phyloP scores from a whole-genome alignment of 2,329 filamentous ascomycete species.

The Colletotrichum destructivum region DNA sequence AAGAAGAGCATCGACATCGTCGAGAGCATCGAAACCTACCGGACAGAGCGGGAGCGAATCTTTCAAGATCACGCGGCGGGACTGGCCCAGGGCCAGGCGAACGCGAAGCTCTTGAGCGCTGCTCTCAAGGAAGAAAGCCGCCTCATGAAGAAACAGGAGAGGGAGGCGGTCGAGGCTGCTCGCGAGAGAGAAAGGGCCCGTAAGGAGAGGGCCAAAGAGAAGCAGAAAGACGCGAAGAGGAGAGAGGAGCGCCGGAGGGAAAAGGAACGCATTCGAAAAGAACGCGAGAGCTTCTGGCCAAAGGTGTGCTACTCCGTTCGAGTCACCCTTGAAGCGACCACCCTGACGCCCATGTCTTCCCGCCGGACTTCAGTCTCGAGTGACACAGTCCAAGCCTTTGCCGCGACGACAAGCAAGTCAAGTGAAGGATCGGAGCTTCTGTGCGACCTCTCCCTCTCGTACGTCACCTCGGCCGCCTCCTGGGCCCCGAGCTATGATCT shows the following conservation, averaged over 20 bases:
- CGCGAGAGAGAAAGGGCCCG: background rate
- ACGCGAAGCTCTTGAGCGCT: constrained; percentile 49
- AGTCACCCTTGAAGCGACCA: constrained; percentile 65
- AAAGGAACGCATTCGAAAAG: constrained; percentile 59
- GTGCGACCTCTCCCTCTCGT: constrained; percentile 69
- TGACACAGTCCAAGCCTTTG: constrained; percentile 64
- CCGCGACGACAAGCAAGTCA: constrained; percentile 53
- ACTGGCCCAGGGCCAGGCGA: constrained; percentile 48
- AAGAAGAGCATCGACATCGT: constrained; percentile 54
- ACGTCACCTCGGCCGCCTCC: constrained; percentile 70
- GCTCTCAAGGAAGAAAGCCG: constrained; percentile 52
- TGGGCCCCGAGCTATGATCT: constrained; percentile 76
- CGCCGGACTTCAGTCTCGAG: constrained; percentile 67
- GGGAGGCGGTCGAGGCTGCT: background rate
- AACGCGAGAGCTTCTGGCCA: constrained; percentile 66
- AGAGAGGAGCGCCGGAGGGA: constrained; percentile 58
- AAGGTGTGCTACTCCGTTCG: constrained; percentile 64
- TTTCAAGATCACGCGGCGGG: constrained; percentile 59
- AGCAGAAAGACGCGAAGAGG: constrained; percentile 53
- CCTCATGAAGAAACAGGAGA: constrained; percentile 44
- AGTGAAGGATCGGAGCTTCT: constrained; percentile 43
- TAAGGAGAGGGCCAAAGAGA: constrained; percentile 44
- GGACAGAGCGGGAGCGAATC: constrained; percentile 57
- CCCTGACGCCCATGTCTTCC: constrained; percentile 61
- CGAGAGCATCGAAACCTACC: constrained; percentile 58